phyloP scores from a whole-genome alignment of 2,329 filamentous ascomycete species.

The Purpureocillium lavendulum region DNA sequence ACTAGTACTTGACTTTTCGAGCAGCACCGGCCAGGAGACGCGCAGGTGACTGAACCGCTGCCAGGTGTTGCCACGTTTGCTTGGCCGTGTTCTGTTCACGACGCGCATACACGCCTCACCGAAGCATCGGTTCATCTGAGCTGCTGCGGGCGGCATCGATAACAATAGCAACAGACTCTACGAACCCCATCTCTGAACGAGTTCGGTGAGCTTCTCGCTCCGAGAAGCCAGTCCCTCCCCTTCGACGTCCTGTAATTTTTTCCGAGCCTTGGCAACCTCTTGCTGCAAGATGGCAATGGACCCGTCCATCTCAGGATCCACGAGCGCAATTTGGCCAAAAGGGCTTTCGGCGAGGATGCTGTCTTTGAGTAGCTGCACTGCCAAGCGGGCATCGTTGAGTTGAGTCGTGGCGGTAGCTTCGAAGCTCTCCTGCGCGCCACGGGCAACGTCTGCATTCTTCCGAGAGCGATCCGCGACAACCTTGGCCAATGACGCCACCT shows the following conservation, averaged over 20 bases:
- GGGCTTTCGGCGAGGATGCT: slow-evolving; percentile 45
- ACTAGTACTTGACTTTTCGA: too few relatives aligned
- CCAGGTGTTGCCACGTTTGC: too few relatives aligned
- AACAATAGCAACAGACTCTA: too few relatives aligned
- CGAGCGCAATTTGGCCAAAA: slow-evolving; percentile 37
- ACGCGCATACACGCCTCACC: too few relatives aligned
- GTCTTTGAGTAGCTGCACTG: slow-evolving; percentile 40
- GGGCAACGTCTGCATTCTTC: slow-evolving; percentile 35
- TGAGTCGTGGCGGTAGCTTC: slow-evolving; percentile 33
- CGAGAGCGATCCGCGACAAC: slow-evolving; percentile 27
- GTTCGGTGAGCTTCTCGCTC: too few relatives aligned
- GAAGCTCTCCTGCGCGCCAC: slow-evolving; percentile 40
- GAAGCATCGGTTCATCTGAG: too few relatives aligned
- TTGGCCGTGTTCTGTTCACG: too few relatives aligned
- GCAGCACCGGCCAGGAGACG: too few relatives aligned
- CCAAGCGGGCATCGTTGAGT: slow-evolving; percentile 37
- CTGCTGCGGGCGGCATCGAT: too few relatives aligned
- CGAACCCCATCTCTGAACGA: too few relatives aligned
- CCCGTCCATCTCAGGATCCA: slow-evolving; percentile 44
- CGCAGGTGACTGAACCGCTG: too few relatives aligned
- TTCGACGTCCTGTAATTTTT: slow-evolving; percentile 29
- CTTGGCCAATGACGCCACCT: slow-evolving; percentile 24
- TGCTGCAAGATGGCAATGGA: slow-evolving; percentile 37
- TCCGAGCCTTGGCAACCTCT: slow-evolving; percentile 33
- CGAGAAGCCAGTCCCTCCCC: slow-evolving; percentile 13